Evolutionary conservation across 192 early-diverging fungal genomes (phyloP), one percentile per base, ranked within the genome.

Genomic region (Coemansia sp.): DNA sequence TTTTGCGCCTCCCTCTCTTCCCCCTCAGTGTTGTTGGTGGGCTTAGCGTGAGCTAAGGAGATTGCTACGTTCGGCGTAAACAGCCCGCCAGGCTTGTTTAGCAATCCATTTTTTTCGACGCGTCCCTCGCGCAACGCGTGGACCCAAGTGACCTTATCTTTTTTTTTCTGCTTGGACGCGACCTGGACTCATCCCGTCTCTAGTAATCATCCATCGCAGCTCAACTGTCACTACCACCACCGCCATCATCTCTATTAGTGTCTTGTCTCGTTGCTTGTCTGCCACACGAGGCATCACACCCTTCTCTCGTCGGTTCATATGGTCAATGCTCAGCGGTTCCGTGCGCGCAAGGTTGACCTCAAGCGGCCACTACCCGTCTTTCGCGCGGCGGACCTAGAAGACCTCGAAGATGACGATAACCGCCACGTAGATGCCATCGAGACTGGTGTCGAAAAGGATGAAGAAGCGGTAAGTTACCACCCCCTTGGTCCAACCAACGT

Each of bases 381-480:
- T 75, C 89, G 89, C 40, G 91, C 86, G 65, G 73, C 88, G 40
- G 93, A 99, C 69, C 88, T 94, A 23, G 89, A 87, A 33, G 95
- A 96, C 80, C 84, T 96, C 37, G 89, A 92, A 49, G 93, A 94
- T 62, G 86, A 89, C n/a, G 86, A 87, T 55, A 86, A 89, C 60
- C 91, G 76, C 28, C 81, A 78, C 32, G 66, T 72, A 21, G 81
- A 78, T 32, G 67, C 66, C 37, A 84, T 84, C 53, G 92, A 93
- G 60, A 99, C 95, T 11, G 97, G 97, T 68, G 97, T 99, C 6
- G 96, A 98, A 70, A 97, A 99, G 77, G 97, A 96, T 69, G 97
- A 98, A 82, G 96, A 99, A 74, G 70, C 76, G 42, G 90, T 82
- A 76, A 74, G 70, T 49, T 32, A 33, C 30, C 39, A 39, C 30